Conservation (phyloP, 768 basidiomycete species). For the Arthromyces matolae region DNA sequence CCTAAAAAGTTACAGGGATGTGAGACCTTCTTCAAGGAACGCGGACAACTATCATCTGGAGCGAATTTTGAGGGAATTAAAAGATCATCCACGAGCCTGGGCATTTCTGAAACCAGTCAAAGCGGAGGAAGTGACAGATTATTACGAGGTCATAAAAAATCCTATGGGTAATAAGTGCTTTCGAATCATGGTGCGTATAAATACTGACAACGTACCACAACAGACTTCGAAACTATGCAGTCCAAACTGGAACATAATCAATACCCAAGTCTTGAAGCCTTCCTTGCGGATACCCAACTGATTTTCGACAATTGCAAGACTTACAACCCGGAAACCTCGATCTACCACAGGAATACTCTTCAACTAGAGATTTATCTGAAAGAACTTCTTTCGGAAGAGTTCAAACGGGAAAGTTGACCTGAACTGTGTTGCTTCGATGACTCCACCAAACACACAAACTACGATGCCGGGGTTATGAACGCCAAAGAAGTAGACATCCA, state of each 20-base stretch:
- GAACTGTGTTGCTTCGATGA: neutral
- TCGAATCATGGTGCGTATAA: slow-evolving; percentile 1
- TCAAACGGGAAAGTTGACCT: slow-evolving; percentile 24
- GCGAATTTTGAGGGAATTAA: slow-evolving; percentile 73
- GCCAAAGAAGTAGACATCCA: too few relatives aligned
- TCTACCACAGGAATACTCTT: slow-evolving; percentile 82
- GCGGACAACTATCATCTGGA: slow-evolving; percentile 68
- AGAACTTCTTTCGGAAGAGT: slow-evolving; percentile 39
- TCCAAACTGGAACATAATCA: slow-evolving; percentile 87
- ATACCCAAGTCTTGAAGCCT: slow-evolving; percentile 70
- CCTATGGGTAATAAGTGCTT: slow-evolving; percentile 74
- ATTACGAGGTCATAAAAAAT: slow-evolving; percentile 81
- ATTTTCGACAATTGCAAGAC: slow-evolving; percentile 86
- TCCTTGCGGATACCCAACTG: slow-evolving; percentile 75
- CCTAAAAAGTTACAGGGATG: slow-evolving; percentile 21
- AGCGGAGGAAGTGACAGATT: slow-evolving; percentile 76
- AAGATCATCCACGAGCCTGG: slow-evolving; percentile 80
- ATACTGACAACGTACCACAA: neutral
- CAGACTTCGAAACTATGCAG: slow-evolving; percentile 86
- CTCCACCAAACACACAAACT: too few relatives aligned
- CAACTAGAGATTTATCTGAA: slow-evolving; percentile 78
- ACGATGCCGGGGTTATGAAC: too few relatives aligned
- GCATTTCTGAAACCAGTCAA: slow-evolving; percentile 84
- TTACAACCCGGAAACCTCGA: slow-evolving; percentile 80
- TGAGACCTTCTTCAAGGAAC: slow-evolving; percentile 38